A percentile compares a stretch with the other conserved stretches of the same genome.
Conservation (phyloP, 257 asterid species). For the Nicotiana paniculata region DNA sequence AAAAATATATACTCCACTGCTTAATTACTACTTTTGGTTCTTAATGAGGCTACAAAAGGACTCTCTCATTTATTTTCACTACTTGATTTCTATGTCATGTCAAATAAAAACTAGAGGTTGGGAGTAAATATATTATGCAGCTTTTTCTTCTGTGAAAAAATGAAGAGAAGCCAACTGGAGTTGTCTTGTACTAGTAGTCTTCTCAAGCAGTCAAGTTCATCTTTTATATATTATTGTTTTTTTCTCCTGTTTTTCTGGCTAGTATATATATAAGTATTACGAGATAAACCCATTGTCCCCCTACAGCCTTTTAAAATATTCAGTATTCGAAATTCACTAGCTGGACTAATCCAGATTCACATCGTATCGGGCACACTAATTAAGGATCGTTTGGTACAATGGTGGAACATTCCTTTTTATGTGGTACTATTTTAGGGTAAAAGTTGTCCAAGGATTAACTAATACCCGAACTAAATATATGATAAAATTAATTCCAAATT, state of each 20-base stretch:
- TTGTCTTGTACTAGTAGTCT: constrained; percentile 10
- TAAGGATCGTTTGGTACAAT: too few relatives aligned
- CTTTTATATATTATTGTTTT: neutral
- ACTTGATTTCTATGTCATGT: constrained; percentile 24
- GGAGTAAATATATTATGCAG: constrained; percentile 17
- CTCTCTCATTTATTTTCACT: constrained; percentile 10
- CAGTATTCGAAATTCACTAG: neutral
- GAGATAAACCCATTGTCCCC: neutral
- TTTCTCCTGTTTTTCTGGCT: neutral
- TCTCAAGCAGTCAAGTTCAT: constrained; percentile 8
- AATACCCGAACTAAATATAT: too few relatives aligned
- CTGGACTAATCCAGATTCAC: neutral
- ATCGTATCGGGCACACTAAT: too few relatives aligned
- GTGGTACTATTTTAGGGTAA: too few relatives aligned
- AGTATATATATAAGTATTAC: neutral
- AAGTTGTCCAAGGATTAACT: accelerated
- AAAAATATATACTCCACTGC: neutral
- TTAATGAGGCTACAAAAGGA: constrained; percentile 1
- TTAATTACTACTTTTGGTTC: neutral
- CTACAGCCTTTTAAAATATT: neutral
- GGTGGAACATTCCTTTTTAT: too few relatives aligned
- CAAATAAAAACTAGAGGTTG: constrained; percentile 21
- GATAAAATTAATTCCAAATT: too few relatives aligned
- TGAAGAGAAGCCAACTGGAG: constrained; percentile 23
- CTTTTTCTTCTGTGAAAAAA: constrained; percentile 12